phyloP scores from a whole-genome alignment of 164 flowering plant species.

The Tinospora cordifolia region DNA sequence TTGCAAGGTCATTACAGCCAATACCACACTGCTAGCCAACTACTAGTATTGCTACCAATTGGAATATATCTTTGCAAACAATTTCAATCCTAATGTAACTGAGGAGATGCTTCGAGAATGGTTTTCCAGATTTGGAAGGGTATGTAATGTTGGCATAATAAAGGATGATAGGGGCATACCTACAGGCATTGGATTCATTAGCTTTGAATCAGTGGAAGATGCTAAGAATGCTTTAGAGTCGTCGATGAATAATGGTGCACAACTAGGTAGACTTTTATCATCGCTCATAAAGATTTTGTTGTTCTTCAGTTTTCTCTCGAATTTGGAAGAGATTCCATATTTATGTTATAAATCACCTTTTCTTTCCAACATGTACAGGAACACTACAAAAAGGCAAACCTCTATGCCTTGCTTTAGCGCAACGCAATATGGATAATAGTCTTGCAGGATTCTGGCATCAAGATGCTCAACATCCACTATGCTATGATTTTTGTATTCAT shows the following conservation, averaged over 20 bases:
- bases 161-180: neutral
- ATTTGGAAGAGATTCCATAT: neutral
- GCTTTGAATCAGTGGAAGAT: neutral
- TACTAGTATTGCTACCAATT: too few species aligned
- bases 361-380: constrained; percentile 16
- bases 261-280: too few species aligned
- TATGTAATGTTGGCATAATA: neutral
- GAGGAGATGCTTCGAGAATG: neutral
- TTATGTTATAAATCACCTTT: neutral
- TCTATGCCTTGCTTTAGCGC: constrained; percentile 24
- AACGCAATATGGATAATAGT: constrained; percentile 19
- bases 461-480: neutral
- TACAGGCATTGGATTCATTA: neutral
- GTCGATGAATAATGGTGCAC: neutral
- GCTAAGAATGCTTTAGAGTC: neutral
- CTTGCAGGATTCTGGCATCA: neutral
- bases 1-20: too few species aligned
- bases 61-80: neutral
- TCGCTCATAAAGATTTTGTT: too few species aligned
- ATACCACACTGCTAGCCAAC: too few species aligned
- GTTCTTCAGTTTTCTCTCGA: neutral
- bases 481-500: neutral
- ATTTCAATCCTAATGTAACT: neutral
- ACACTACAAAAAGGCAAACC: constrained; percentile 13
- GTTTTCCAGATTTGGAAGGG: neutral